Conservation (phyloP, 2,329 filamentous ascomycete species). For the Fusarium incarnatum region DNA sequence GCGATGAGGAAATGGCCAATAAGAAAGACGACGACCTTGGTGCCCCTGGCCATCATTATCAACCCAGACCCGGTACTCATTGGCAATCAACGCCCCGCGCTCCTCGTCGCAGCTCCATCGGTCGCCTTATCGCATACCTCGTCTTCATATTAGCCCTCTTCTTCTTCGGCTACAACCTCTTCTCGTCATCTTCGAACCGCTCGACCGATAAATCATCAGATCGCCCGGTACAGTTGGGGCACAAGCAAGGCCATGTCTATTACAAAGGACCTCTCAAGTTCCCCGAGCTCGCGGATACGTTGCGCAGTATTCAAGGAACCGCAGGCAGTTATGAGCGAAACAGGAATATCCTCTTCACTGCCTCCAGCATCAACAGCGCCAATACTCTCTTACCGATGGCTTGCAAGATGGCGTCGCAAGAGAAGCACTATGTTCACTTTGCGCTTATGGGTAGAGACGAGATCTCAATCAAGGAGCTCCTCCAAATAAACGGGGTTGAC, state of each 20-base stretch:
- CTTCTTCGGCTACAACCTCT: slow-evolving; percentile 52
- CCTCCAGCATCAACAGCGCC: slow-evolving; percentile 78
- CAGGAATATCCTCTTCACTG: slow-evolving; percentile 82
- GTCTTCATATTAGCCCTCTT: slow-evolving; percentile 69
- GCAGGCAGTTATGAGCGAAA: slow-evolving; percentile 65
- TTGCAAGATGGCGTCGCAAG: slow-evolving; percentile 82
- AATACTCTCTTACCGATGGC: slow-evolving; percentile 81
- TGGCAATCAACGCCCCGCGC: slow-evolving; percentile 57
- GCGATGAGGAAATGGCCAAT: slow-evolving; percentile 64
- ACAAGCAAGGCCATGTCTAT: slow-evolving; percentile 54
- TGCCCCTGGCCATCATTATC: slow-evolving; percentile 41
- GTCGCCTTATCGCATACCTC: slow-evolving; percentile 64
- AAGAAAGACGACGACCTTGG: slow-evolving; percentile 70
- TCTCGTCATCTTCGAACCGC: slow-evolving; percentile 50
- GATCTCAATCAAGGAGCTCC: slow-evolving; percentile 75
- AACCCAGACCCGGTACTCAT: slow-evolving; percentile 44
- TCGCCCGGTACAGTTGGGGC: slow-evolving; percentile 1
- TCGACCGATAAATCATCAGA: slow-evolving; percentile 21
- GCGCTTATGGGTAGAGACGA: slow-evolving; percentile 79
- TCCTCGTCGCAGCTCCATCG: slow-evolving; percentile 64
- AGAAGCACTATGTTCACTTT: slow-evolving; percentile 82
- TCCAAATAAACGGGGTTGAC: slow-evolving; percentile 82
- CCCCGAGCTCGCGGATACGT: slow-evolving; percentile 69
- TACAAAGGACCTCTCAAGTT: slow-evolving; percentile 78
- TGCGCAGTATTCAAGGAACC: slow-evolving; percentile 69